phyloP scores from a whole-genome alignment of 2,329 filamentous ascomycete genomes.

The Cryoendolithus antarcticus region DNA sequence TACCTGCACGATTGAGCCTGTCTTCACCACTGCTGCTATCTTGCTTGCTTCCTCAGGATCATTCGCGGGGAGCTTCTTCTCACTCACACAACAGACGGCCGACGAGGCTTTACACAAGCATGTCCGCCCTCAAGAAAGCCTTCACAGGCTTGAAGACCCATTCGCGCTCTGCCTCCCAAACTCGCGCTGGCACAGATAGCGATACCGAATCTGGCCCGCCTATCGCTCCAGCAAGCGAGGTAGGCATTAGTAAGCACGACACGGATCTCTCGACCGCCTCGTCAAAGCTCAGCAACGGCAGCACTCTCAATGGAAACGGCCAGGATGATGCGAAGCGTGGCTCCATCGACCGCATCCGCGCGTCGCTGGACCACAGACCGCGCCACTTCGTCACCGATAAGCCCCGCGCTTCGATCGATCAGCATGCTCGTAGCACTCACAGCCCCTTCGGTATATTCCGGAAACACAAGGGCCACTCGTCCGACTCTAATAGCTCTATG shows the following conservation, averaged over 20 bases:
- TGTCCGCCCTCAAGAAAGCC: slow-evolving; percentile 35
- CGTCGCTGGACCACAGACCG: slow-evolving; percentile 3
- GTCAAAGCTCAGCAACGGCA: not conserved
- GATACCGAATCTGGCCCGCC: slow-evolving; percentile 2
- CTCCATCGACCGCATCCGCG: slow-evolving; percentile 7
- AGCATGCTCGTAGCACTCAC: slow-evolving; percentile 14
- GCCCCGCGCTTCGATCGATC: slow-evolving; percentile 12
- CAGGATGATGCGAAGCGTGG: slow-evolving; percentile 4
- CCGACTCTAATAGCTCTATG: slow-evolving; percentile 22
- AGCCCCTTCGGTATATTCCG: slow-evolving; percentile 22
- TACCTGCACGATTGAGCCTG: too few relatives aligned
- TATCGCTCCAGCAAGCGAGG: not conserved
- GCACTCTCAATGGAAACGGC: slow-evolving; percentile 10
- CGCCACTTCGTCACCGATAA: not conserved
- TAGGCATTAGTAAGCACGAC: slow-evolving; percentile 5
- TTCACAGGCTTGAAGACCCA: slow-evolving; percentile 30
- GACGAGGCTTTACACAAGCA: slow-evolving; percentile 4
- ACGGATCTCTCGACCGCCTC: slow-evolving; percentile 14
- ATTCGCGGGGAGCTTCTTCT: too few relatives aligned
- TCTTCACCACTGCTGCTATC: too few relatives aligned
- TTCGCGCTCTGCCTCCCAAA: slow-evolving; percentile 2
- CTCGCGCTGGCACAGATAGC: slow-evolving; percentile 2
- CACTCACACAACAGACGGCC: too few relatives aligned
- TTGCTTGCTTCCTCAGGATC: too few relatives aligned
- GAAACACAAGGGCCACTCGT: slow-evolving; percentile 17